These are phyloP conservation scores for Aspergillus piperis DNA, from an alignment of 2,329 filamentous ascomycete species.

Conservation along the genomic window DNA sequence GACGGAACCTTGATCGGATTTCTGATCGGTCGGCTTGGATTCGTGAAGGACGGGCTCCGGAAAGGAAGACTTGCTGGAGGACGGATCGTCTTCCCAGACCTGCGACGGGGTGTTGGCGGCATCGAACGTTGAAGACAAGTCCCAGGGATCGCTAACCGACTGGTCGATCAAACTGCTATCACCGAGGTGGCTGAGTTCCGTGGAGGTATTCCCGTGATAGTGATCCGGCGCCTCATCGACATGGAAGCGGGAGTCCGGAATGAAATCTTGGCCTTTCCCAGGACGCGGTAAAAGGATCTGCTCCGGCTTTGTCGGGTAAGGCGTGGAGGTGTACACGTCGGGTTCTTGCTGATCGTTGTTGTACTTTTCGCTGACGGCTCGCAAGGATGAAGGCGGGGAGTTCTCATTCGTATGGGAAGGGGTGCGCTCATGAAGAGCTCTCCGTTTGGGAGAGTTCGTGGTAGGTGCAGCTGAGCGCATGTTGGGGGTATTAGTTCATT, in stretches of 20 bases:
- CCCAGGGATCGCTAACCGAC: conserved; percentile 35
- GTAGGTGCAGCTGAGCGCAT: conserved; percentile 37
- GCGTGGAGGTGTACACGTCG: conserved; percentile 45
- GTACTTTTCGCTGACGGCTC: conserved; percentile 35
- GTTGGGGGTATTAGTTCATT: conserved; percentile 35
- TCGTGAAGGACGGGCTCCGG: conserved; percentile 27
- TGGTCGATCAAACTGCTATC: conserved; percentile 31
- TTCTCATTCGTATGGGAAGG: conserved; percentile 49
- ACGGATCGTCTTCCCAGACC: conserved; percentile 42
- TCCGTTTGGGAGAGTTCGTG: conserved; percentile 39
- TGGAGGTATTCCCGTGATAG: conserved; percentile 33
- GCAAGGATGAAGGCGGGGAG: conserved; percentile 40
- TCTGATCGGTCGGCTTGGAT: conserved; percentile 24
- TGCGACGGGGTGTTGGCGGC: conserved; percentile 39
- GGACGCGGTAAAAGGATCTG: conserved; percentile 47
- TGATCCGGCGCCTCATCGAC: conserved; percentile 33
- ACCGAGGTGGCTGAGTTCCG: conserved; percentile 29
- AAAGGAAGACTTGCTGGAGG: conserved; percentile 41
- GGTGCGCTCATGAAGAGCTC: conserved; percentile 49
- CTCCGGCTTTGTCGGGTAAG: conserved; percentile 51
- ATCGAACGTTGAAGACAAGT: conserved; percentile 41
- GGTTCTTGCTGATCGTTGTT: conserved; percentile 33
- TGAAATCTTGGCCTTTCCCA: conserved; percentile 39
- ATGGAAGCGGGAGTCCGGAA: conserved; percentile 34
- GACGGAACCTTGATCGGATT: conserved; percentile 25